phyloP scores from a whole-genome alignment of 2,329 filamentous ascomycete genomes.

The Calonectria pteridis region DNA sequence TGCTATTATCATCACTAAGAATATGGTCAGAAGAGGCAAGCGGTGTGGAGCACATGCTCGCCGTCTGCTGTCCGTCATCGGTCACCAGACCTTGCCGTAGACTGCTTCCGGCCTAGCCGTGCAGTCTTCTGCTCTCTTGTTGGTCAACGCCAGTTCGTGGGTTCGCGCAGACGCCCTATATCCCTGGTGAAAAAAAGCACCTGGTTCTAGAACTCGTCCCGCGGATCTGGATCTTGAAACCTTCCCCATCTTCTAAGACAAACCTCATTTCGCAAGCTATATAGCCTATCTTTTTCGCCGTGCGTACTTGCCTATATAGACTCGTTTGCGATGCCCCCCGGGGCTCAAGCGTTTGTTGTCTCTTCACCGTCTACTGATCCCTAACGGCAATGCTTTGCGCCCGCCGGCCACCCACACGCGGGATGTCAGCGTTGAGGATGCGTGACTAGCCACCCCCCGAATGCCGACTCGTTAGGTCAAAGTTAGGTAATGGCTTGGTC shows the following conservation, averaged over 20 bases:
- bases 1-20: conserved; percentile 4
- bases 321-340: not conserved
- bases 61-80: conserved; percentile 27
- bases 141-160: conserved; percentile 23
- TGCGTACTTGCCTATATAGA: conserved; percentile 25
- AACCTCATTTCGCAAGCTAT: conserved; percentile 32
- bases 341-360: not conserved
- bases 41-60: conserved; percentile 2
- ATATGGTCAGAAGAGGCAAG: not conserved
- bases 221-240: conserved; percentile 25
- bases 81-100: conserved; percentile 36
- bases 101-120: conserved; percentile 28
- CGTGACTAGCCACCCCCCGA: conserved; percentile 38
- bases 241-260: conserved; percentile 26
- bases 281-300: conserved; percentile 46
- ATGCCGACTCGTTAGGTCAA: conserved; percentile 18
- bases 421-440: conserved; percentile 38
- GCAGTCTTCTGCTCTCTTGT: conserved; percentile 25
- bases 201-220: conserved; percentile 28
- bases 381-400: conserved; percentile 4
- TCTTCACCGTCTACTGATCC: not conserved
- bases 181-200: conserved; percentile 3
- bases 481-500: conserved; percentile 45
- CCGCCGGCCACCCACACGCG: conserved; percentile 37
- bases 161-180: not conserved